Evolutionary conservation across 2,329 filamentous ascomycete genomes (phyloP).

Genomic region (Fusarium irregulare): DNA sequence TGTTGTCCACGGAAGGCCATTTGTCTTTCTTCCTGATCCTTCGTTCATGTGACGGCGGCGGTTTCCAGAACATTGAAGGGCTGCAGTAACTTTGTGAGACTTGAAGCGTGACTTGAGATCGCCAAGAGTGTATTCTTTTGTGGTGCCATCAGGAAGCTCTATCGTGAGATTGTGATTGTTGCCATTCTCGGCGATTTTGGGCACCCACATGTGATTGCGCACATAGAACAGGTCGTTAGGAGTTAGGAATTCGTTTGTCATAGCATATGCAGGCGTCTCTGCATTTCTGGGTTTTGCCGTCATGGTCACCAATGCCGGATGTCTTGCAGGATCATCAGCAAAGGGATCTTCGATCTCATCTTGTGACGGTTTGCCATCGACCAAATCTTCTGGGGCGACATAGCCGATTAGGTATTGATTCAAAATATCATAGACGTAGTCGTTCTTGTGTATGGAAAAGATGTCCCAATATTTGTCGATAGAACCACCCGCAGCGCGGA

Average conservation of each 20-base stretch:
- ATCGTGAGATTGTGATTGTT: slow-evolving; percentile 61
- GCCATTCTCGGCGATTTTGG: slow-evolving; percentile 54
- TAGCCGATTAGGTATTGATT: slow-evolving; percentile 73
- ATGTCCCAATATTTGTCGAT: slow-evolving; percentile 78
- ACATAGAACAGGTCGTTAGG: slow-evolving; percentile 68
- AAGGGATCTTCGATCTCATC: slow-evolving; percentile 71
- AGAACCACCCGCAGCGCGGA: slow-evolving; percentile 71
- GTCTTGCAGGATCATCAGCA: slow-evolving; percentile 62
- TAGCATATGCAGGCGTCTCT: slow-evolving; percentile 64
- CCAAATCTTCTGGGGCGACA: slow-evolving; percentile 68
- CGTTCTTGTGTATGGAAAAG: slow-evolving; percentile 74
- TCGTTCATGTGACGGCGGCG: slow-evolving; percentile 69
- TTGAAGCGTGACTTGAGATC: slow-evolving; percentile 66
- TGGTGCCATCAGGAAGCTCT: slow-evolving; percentile 66
- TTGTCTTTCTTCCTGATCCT: slow-evolving; percentile 58
- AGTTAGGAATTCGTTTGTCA: slow-evolving; percentile 64
- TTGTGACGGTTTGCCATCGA: slow-evolving; percentile 65
- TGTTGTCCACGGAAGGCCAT: slow-evolving; percentile 69
- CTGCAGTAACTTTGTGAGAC: slow-evolving; percentile 63
- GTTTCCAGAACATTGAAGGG: slow-evolving; percentile 71
- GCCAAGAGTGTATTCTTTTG: slow-evolving; percentile 62
- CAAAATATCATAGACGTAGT: slow-evolving; percentile 73
- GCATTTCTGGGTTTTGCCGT: slow-evolving; percentile 70
- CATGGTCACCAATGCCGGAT: slow-evolving; percentile 62
- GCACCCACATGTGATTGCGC: slow-evolving; percentile 74